Base-by-base conservation (phyloP, 495 filamentous ascomycete genomes). In the Polyplosphaeria fusca region DNA sequence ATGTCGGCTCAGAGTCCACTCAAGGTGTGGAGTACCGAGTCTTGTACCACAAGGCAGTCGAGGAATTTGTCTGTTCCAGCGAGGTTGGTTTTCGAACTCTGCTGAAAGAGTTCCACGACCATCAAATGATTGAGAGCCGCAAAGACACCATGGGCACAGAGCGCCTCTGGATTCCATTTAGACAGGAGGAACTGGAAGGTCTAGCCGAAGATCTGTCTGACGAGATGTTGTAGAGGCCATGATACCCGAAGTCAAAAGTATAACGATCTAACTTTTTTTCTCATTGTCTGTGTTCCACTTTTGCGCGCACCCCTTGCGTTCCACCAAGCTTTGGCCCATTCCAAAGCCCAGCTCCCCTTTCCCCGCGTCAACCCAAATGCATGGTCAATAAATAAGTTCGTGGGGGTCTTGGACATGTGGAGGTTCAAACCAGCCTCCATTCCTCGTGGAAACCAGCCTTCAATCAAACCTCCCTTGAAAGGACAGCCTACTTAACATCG, bases 21-120 rank as follows among this genome's bases (percentile, higher is more conserved):
- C 75, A 80, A 47, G 87, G 87, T 0, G 82, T 98, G 26, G 93
- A 97, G 72, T 96, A 96, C 70, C 78, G 88, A 14, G 80, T 87
- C 60, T 74, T 97, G 51, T 98, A 97, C 73, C 90, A 93, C 67
- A 95, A 94, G 70, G 91, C 91, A 16, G 85, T 90, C 20, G 92
- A 95, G 72, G 90, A 96, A 68, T 96, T 98, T 70, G 91, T 97
- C 37, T 96, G 92, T 60, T 91, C 88, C 62, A 94, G 85, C 55
- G 93, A 98, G 77, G 90, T 96, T 82, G 89, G 85, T 64, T 98
- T 97, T 72, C 78, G 93, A 58, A 92, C 89, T 25, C 58, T 98
- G 70, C 69, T 98, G 65, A 97, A 96, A 73, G 93, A 98, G 80
- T 89, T 98, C 70, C 88, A 95, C 67, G 93, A 98, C 63, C 93